Evolutionary conservation across 352 stramenopile genomes (phyloP), one percentile per base, ranked within the genome.

Genomic region (Hyaloperonospora arabidopsidis): DNA sequence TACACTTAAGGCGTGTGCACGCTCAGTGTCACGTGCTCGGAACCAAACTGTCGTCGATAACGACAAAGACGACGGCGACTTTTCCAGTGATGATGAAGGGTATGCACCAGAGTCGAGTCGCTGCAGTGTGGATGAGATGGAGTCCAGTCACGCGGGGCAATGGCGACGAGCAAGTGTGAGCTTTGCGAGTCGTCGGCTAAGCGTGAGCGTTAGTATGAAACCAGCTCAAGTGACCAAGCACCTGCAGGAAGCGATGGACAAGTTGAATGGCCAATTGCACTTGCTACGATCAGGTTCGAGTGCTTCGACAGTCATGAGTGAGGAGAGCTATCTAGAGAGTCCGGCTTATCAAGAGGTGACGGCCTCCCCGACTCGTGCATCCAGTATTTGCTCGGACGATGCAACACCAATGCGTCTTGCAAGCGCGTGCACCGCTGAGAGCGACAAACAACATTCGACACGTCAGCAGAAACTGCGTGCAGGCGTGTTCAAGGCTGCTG

Each of bases 61-160:
- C 5, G 52, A 72, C 19, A 64, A 57, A 62, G 55, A 82, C 38
- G 69, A 72, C 22, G 70, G 69, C 17, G 70, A 79, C 28, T 86
- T 86, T 34, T 86, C 77, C 2, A 83, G 74, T 51, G 74, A 85
- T 22, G 70, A 84, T 40, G 70, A 79, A 41, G 74, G 68, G 29
- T 85, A 74, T 50, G 64, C 52, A 36, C 64, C 54, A 29, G 63
- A 61, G 60, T 38, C 59, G 21, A 62, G 63, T 60, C 46, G 35
- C 21, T 57, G 35, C 28, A 50, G 47, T 8, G 49, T 38, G 15
- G 65, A 48, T 34, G 45, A 67, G 44, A 52, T 48, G 6, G 52
- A 61, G 21, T 28, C 60, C 6, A 10, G 57, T 13, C 50, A 56
- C 49, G 57, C 47, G 5, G 60, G 44, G 46, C 56, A 58, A 14